Conservation (phyloP, 768 basidiomycete genomes). For the Lepiota subincarnata region DNA sequence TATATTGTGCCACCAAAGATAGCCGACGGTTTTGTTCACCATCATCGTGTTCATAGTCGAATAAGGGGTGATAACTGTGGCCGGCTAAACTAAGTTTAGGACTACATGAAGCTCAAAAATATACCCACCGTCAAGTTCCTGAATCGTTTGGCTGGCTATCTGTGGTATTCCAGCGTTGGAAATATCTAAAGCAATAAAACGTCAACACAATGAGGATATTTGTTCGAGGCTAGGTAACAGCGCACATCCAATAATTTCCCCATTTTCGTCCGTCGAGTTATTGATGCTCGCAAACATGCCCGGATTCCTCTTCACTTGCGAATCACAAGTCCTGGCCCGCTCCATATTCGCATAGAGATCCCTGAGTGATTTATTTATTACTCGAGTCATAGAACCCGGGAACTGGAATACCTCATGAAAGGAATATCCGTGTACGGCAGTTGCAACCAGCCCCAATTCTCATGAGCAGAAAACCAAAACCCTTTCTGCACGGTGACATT, state of each 20-base stretch:
- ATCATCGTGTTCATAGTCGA: slow-evolving; percentile 22
- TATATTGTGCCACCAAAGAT: slow-evolving; percentile 22
- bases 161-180: slow-evolving; percentile 21
- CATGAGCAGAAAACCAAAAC: slow-evolving; percentile 23
- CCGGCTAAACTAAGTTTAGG: neutral
- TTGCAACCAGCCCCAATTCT: slow-evolving; percentile 24
- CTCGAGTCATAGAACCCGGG: neutral
- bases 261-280: slow-evolving; percentile 20
- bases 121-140: slow-evolving; percentile 20
- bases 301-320: slow-evolving; percentile 15
- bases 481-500: slow-evolving; percentile 21
- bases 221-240: neutral
- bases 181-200: slow-evolving; percentile 13
- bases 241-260: slow-evolving; percentile 21
- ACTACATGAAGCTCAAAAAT: no score
- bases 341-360: slow-evolving; percentile 20
- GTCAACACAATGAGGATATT: neutral
- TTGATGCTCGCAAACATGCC: slow-evolving; percentile 23
- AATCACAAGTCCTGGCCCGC: slow-evolving; percentile 21
- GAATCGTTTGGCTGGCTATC: slow-evolving; percentile 20
- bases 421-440: slow-evolving; percentile 21
- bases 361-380: slow-evolving; percentile 1
- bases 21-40: slow-evolving; percentile 18
- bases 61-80: slow-evolving; percentile 20
- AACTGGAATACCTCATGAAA: slow-evolving; percentile 14